These are phyloP conservation scores for Gnomoniopsis smithogilvyi DNA, from an alignment of 2,329 filamentous ascomycete genomes.

Conservation along the genomic window DNA sequence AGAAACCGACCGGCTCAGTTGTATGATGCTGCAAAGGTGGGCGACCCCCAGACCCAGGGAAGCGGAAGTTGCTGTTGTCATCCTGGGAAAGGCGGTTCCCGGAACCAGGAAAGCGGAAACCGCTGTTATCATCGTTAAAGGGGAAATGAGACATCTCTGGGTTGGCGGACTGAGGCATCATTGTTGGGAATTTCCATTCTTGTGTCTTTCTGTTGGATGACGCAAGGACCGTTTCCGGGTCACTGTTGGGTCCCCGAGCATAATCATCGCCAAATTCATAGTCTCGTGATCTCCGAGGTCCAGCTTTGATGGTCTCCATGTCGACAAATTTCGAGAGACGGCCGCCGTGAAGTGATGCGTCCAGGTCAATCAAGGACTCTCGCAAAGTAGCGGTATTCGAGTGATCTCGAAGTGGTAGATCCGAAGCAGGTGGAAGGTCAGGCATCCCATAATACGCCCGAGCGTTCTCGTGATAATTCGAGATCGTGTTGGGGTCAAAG, in stretches of 20 bases:
- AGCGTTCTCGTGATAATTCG: constrained; percentile 63
- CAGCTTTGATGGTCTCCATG: constrained; percentile 57
- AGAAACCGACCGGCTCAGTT: constrained; percentile 39
- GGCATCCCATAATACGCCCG: constrained; percentile 55
- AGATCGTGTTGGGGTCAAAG: constrained; percentile 64
- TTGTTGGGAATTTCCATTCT: constrained; percentile 54
- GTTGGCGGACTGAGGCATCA: constrained; percentile 45
- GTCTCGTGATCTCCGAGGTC: constrained; percentile 45
- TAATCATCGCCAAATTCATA: constrained; percentile 46
- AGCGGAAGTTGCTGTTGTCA: background rate
- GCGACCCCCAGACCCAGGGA: constrained; percentile 23
- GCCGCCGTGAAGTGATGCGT: constrained; percentile 54
- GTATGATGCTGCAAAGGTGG: constrained; percentile 44
- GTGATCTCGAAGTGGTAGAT: constrained; percentile 58
- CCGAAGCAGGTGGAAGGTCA: constrained; percentile 43
- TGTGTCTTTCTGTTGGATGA: constrained; percentile 33
- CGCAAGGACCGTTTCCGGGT: constrained; percentile 50
- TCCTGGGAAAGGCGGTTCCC: background rate
- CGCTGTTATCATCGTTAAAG: constrained; percentile 30
- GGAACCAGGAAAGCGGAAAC: constrained; percentile 2
- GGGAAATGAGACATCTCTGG: constrained; percentile 45
- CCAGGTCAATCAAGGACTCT: constrained; percentile 64
- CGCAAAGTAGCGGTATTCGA: constrained; percentile 50
- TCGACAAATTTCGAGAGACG: constrained; percentile 58
- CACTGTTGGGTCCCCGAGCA: constrained; percentile 51